Evolutionary conservation across 345 rosid genomes (phyloP), one percentile per base, ranked within the genome.

Genomic region (Isatis tinctoria): DNA sequence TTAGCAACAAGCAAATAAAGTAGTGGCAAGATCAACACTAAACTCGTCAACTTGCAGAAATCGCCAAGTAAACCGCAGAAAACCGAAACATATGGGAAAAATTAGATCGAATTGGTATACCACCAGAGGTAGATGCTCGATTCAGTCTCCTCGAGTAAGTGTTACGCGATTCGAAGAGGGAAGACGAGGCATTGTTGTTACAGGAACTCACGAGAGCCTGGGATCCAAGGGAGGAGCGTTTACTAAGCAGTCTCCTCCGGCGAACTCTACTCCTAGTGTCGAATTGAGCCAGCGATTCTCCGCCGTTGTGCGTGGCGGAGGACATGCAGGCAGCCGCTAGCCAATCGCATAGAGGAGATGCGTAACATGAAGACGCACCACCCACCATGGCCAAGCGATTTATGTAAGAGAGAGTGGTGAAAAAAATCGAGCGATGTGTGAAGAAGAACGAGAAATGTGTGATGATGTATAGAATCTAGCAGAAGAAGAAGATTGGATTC

Each of bases 91-190:
- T 14, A 14, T 3, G 45, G 8, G 13, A n/a, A 14, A 14, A 35
- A 6, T 6, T 14, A 32, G 59, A 49, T 45, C 18, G 43, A 65
- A 60, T 32, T 54, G 65, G 33, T 4, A 32, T 77, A 87, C 85
- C 86, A 2, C 88, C 86, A 2, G 90, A 84, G 69, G 35, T 27
- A 43, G 65, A 6, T 9, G 79, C 74, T 57, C 80, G 90, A 82
- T 73, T 75, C 17, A 81, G 10, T 67, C 85, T 72, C 77, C 78
- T 72, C 72, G 78, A 37, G 43, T 74, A 35, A 43, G 54, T 61
- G 36, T 2, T 64, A 53, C 71, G 79, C 70, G 85, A 84, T 79
- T 84, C 83, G 68, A 86, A 87, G 8, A 85, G 74, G 43, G 83
- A 75, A 53, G 85, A 80, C 51, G 79, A 64, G 22, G 82, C 86